phyloP scores from a whole-genome alignment of 108 stramenopile species.

The Seminavis robusta region DNA sequence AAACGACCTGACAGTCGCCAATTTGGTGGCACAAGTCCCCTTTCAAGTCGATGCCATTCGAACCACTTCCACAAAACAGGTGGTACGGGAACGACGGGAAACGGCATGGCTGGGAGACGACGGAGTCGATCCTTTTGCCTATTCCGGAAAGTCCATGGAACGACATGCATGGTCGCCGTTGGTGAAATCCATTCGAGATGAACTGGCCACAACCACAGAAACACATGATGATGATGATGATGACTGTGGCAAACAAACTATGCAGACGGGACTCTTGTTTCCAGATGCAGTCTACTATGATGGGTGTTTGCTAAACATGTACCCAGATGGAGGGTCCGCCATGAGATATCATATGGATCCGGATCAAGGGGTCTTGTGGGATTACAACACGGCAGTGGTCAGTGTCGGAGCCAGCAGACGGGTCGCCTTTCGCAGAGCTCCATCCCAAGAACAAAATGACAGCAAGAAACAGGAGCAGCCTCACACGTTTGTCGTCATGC shows the following conservation, averaged over 20 bases:
- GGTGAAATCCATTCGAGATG: conserved; percentile 33
- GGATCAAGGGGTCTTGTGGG: conserved; percentile 57
- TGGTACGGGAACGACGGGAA: conserved; percentile 45
- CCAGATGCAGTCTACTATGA: no score
- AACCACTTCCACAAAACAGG: conserved; percentile 26
- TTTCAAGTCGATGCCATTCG: conserved; percentile 35
- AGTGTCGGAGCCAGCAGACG: conserved; percentile 47
- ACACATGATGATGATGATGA: no score
- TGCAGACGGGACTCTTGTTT: no score
- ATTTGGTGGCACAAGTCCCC: conserved; percentile 31
- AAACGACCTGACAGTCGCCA: conserved; percentile 11
- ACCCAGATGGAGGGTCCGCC: conserved; percentile 47
- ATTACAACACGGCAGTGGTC: conserved; percentile 50
- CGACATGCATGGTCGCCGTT: conserved; percentile 32
- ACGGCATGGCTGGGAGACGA: conserved; percentile 61
- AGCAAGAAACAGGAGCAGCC: conserved; percentile 4
- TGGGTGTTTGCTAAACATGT: conserved; percentile 48
- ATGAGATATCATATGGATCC: conserved; percentile 69
- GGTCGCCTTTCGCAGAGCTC: conserved; percentile 45
- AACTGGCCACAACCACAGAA: no score
- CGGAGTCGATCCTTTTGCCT: conserved; percentile 33
- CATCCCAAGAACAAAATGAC: neutral
- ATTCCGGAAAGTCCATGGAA: conserved; percentile 48
- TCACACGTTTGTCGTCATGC: conserved; percentile 42
- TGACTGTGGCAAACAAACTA: conserved; percentile 4